These are phyloP conservation scores for Paraphoma sp. DNA, from an alignment of 2,329 filamentous ascomycete species.

Conservation along the genomic window DNA sequence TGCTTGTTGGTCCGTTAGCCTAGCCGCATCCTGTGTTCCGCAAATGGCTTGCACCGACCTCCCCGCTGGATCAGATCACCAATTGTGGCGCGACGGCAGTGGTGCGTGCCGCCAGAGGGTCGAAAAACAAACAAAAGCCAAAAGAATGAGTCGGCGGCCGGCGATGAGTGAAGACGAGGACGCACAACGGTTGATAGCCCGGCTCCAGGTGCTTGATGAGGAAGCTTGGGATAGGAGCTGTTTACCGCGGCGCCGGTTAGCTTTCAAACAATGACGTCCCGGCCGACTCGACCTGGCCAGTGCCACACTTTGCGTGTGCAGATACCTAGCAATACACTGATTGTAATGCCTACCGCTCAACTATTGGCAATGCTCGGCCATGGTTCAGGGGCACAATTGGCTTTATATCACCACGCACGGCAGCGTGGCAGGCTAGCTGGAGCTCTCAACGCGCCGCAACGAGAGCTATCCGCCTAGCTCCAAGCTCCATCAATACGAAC, in stretches of 20 bases:
- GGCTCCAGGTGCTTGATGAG: background rate
- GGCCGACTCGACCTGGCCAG: background rate
- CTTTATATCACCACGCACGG: background rate
- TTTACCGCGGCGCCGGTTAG: background rate
- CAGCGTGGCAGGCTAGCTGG: background rate
- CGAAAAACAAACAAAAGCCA: background rate
- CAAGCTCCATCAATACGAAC: background rate
- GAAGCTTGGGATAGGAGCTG: background rate
- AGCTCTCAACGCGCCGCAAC: background rate
- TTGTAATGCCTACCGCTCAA: background rate
- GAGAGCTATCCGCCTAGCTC: background rate
- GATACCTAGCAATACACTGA: background rate
- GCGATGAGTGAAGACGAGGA: background rate
- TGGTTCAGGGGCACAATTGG: background rate
- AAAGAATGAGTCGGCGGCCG: background rate
- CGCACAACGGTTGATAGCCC: background rate
- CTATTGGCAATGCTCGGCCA: background rate
- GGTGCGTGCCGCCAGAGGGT: background rate
- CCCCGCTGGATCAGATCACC: background rate
- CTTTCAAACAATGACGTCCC: background rate
- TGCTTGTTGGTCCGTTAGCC: slow-evolving; percentile 18
- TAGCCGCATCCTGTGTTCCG: slow-evolving; percentile 6
- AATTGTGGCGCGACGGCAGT: background rate
- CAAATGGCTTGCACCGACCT: slow-evolving; percentile 14
- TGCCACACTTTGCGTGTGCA: background rate